phyloP scores from a whole-genome alignment of 176 grass and related monocot genomes.

The Leersia perrieri region DNA sequence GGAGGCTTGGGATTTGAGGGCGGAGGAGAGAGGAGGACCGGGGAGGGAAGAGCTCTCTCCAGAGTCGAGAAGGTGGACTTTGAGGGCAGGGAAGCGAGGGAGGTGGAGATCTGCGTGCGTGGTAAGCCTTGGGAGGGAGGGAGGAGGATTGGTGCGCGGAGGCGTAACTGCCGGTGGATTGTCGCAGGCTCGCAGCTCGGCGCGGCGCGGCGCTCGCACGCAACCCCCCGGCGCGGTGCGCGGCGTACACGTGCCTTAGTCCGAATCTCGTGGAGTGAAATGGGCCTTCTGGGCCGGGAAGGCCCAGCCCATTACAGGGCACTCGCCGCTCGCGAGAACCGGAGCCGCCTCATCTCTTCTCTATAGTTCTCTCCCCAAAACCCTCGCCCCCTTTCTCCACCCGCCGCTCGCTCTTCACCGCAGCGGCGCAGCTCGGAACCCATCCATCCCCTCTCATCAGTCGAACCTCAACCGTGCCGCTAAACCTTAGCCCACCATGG shows the following conservation, averaged over 20 bases:
- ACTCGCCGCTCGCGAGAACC: neutral
- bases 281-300: no score
- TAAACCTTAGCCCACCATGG: slow-evolving; percentile 41
- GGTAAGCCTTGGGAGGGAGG: neutral
- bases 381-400: slow-evolving; percentile 9
- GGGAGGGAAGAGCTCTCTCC: neutral
- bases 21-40: neutral
- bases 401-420: neutral
- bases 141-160: neutral
- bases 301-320: neutral
- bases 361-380: slow-evolving; percentile 23
- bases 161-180: slow-evolving; percentile 31
- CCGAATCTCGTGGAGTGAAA: neutral
- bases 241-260: neutral
- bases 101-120: slow-evolving; percentile 23
- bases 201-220: no score
- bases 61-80: slow-evolving; percentile 14
- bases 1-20: slow-evolving; percentile 18
- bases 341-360: neutral
- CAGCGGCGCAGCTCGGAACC: neutral
- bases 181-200: slow-evolving; percentile 16
- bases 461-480: neutral
- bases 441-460: no score
- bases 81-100: slow-evolving; percentile 1
- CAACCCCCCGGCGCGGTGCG: no score